These are phyloP conservation scores for Rhytidiadelphus loreus DNA, from an alignment of 225 moss, liverwort and hornwort genomes.

Conservation along the genomic window DNA sequence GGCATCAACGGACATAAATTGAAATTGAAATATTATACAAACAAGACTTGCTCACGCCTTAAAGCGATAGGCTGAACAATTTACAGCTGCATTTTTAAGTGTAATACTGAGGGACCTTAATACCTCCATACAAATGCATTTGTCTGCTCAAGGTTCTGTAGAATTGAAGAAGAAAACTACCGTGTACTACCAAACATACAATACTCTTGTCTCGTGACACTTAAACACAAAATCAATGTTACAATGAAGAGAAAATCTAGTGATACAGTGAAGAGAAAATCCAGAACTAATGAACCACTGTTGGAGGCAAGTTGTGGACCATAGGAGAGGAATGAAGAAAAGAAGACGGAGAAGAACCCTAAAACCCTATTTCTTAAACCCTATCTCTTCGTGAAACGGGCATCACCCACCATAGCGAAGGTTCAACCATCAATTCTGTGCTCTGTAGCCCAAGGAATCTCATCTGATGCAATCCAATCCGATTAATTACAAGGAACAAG, in stretches of 20 bases:
- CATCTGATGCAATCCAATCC: not conserved
- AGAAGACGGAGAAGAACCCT: not conserved
- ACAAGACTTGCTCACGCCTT: not conserved
- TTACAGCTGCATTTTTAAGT: not conserved
- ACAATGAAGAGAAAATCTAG: not conserved
- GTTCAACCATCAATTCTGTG: not conserved
- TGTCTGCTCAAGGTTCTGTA: not conserved
- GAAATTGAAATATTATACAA: not conserved
- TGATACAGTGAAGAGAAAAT: too few species aligned
- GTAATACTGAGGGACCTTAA: not conserved
- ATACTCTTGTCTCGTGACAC: not conserved
- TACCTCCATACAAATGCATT: not conserved
- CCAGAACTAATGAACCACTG: not conserved
- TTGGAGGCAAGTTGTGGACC: not conserved
- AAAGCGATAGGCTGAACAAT: not conserved
- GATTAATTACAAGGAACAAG: not conserved
- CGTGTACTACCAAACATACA: not conserved
- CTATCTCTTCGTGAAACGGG: not conserved
- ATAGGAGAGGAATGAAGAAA: not conserved
- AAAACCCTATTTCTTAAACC: slow-evolving; percentile 2
- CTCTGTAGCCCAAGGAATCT: not conserved
- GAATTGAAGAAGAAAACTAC: not conserved
- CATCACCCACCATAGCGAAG: not conserved
- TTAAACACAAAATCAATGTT: not conserved
- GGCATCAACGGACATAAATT: not conserved